Evolutionary conservation across 345 rosid genomes (phyloP), one percentile per base, ranked within the genome.

Genomic region (Laguncularia racemosa): DNA sequence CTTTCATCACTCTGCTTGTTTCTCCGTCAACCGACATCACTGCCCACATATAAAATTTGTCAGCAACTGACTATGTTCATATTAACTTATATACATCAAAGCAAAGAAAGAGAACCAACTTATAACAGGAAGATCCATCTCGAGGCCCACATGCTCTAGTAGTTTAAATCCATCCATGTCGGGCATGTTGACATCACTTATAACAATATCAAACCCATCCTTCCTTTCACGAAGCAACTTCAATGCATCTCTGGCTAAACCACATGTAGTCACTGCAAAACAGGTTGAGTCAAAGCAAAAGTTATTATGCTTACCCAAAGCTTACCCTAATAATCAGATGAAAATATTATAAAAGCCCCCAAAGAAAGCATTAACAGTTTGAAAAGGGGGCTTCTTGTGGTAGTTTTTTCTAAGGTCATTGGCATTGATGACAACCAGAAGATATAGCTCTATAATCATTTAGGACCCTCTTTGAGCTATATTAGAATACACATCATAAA

Each of bases 1-100:
- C 98, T 68, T 92, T 92, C 97, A 89, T 89, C 2, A 92, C 97
- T 28, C 95, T 61, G 56, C 88, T 93, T 0, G 96, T 93, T 47
- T 93, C 97, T 13, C 99, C 98, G 20, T 92, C 98, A 16, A 92
- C 97, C 10, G 93, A 86, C 98, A 92, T 92, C 96, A 92, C 98
- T 86, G 81, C 16, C 47, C 61, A 56, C 20, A 50, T 23, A 52
- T 52, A 73, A 43, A 52, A 63, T 6, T 7, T 33, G 40, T 33
- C 40, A 33, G 40, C 40, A 33, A 33, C 40, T 33, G 6, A 33
- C 40, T 0, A 20, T 14, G 15, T 48, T 1, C 13, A 16, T 44
- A 17, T 43, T 38, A 57, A 28, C 14, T 44, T 19, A 16, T 45
- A 38, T 50, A 65, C 23, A 51, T 14, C 46, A 48, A 56, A 19